phyloP scores from a whole-genome alignment of 148 eudicot genomes.

The Vaccinium corymbosum region DNA sequence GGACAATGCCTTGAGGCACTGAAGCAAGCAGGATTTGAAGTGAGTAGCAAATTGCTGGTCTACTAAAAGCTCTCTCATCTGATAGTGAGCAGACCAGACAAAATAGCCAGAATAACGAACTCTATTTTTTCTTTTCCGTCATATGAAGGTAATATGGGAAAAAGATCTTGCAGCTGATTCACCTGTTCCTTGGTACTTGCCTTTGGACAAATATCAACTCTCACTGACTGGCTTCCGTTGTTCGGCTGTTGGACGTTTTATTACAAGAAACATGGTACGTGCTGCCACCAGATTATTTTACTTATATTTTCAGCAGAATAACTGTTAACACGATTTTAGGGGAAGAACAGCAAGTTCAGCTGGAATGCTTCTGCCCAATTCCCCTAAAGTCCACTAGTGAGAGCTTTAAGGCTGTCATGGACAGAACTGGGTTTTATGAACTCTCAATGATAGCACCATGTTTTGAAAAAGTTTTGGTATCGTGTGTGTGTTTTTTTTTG shows the following conservation, averaged over 20 bases:
- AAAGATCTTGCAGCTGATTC: slow-evolving; percentile 78
- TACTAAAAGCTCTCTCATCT: neutral
- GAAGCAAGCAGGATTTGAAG: slow-evolving; percentile 94
- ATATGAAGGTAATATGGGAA: slow-evolving; percentile 69
- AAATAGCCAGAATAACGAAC: neutral
- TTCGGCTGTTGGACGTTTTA: slow-evolving; percentile 78
- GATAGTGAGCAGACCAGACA: neutral
- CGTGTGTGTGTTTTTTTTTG: neutral
- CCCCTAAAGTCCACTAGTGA: neutral
- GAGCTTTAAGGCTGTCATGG: neutral
- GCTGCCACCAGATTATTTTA: neutral
- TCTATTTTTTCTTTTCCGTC: neutral
- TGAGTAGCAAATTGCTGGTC: slow-evolving; percentile 27
- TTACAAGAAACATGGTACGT: slow-evolving; percentile 73
- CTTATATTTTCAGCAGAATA: neutral
- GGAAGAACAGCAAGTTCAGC: neutral
- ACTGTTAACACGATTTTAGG: neutral
- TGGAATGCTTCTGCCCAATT: neutral
- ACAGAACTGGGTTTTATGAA: neutral
- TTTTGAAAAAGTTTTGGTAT: neutral
- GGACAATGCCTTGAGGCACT: slow-evolving; percentile 80
- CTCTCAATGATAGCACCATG: neutral
- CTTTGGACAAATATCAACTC: slow-evolving; percentile 68
- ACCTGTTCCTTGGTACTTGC: slow-evolving; percentile 91
- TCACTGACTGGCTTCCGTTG: slow-evolving; percentile 74